Conservation (phyloP, 805 yeast species). For the Wickerhamomyces hampshirensis region DNA sequence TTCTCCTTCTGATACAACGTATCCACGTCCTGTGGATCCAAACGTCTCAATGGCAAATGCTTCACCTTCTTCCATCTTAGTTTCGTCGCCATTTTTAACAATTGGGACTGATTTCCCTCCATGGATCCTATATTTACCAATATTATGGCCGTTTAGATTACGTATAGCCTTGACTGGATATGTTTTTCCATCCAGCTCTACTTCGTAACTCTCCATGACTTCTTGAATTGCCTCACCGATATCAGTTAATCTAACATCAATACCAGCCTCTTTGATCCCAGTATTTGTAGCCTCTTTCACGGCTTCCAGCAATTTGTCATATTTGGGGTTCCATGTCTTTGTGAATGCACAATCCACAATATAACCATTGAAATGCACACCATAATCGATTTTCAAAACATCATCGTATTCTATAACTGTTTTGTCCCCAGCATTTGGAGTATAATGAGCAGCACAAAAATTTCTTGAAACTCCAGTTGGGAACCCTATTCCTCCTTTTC, state of each 20-base stretch:
- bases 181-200: slow-evolving; percentile 82
- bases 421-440: slow-evolving; percentile 94
- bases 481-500: slow-evolving; percentile 88
- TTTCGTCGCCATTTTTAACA: slow-evolving; percentile 86
- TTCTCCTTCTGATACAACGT: slow-evolving; percentile 82
- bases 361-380: slow-evolving; percentile 92
- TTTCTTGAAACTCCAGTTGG: slow-evolving; percentile 96
- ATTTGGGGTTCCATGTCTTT: slow-evolving; percentile 76
- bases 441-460: slow-evolving; percentile 95
- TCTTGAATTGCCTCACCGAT: slow-evolving; percentile 96
- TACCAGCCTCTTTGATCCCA: slow-evolving; percentile 89
- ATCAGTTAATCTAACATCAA: slow-evolving; percentile 91
- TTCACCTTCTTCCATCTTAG: slow-evolving; percentile 99
- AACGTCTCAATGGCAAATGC: slow-evolving; percentile 97
- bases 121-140: slow-evolving; percentile 79
- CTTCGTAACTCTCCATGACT: slow-evolving; percentile 94
- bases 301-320: slow-evolving; percentile 75
- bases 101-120: slow-evolving; percentile 97
- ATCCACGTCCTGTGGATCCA: slow-evolving; percentile 95
- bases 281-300: slow-evolving; percentile 92
- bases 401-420: slow-evolving; percentile 78
- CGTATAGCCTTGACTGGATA: slow-evolving; percentile 85
- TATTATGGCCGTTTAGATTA: slow-evolving; percentile 93
- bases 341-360: slow-evolving; percentile 96
- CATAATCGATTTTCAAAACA: slow-evolving; percentile 94